Percentiles rank a stretch among this genome's conserved stretches.
These are phyloP conservation scores for Stagonosporopsis tanaceti DNA, from an alignment of 2,329 filamentous ascomycete species.

Conservation along the genomic window DNA sequence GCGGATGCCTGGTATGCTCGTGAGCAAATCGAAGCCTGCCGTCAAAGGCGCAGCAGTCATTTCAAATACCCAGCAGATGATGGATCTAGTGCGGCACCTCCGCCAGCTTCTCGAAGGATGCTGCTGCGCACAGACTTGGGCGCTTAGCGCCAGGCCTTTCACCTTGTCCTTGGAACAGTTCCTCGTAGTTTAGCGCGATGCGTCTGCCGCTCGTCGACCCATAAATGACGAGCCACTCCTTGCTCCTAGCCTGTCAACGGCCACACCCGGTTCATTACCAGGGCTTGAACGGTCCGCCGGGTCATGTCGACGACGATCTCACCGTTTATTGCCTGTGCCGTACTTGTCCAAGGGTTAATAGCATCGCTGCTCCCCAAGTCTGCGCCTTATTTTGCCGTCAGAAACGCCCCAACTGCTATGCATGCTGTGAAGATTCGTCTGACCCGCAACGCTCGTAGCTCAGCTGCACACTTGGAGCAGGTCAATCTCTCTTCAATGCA, in stretches of 20 bases:
- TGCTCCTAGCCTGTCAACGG: conserved; percentile 32
- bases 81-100: conserved; percentile 46
- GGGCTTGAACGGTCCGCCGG: conserved; percentile 46
- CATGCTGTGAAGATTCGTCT: neutral
- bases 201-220: conserved; percentile 40
- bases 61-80: conserved; percentile 29
- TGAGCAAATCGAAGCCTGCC: conserved; percentile 21
- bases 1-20: conserved; percentile 20
- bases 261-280: conserved; percentile 47
- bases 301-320: conserved; percentile 29
- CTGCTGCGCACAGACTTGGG: conserved; percentile 31
- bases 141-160: conserved; percentile 39
- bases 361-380: neutral
- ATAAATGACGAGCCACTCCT: conserved; percentile 36
- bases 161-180: conserved; percentile 29
- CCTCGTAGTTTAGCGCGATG: conserved; percentile 28
- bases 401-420: conserved; percentile 4
- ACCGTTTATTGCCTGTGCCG: conserved; percentile 12
- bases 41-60: conserved; percentile 28
- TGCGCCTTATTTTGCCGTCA: neutral
- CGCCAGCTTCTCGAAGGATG: conserved; percentile 37
- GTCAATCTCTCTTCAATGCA: conserved; percentile 39
- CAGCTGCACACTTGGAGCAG: conserved; percentile 17
- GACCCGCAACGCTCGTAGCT: conserved; percentile 14
- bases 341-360: neutral